phyloP scores from a whole-genome alignment of 1,284 basidiomycete species.

The Pterulicium gracile region DNA sequence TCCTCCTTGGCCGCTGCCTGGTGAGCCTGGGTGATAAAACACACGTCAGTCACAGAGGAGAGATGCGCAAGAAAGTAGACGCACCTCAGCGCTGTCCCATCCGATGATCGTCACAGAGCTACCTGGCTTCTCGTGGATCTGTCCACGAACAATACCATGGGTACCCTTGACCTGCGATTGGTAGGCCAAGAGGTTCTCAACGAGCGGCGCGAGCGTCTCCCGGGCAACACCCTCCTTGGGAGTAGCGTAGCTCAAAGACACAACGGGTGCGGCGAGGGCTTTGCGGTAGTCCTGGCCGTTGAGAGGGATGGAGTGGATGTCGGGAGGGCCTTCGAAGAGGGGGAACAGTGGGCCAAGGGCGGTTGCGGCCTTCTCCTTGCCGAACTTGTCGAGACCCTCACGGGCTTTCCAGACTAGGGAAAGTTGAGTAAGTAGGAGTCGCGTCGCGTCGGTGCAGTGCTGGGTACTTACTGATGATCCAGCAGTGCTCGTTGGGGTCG shows the following conservation, averaged over 20 bases:
- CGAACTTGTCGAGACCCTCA: neutral
- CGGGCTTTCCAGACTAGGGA: neutral
- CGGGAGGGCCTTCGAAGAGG: neutral
- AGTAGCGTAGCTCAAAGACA: neutral
- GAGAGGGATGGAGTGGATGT: neutral
- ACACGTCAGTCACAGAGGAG: too few relatives aligned
- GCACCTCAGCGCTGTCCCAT: neutral
- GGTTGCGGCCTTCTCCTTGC: neutral
- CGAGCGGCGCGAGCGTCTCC: neutral
- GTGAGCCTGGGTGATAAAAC: too few relatives aligned
- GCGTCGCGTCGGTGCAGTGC: neutral
- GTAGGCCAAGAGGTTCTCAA: neutral
- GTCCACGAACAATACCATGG: neutral
- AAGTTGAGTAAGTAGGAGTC: neutral
- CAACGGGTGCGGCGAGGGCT: neutral
- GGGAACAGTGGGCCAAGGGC: neutral
- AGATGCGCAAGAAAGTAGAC: too few relatives aligned
- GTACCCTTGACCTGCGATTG: neutral
- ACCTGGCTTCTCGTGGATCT: neutral
- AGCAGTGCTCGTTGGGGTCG: neutral
- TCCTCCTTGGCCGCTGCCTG: too few relatives aligned
- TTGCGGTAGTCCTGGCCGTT: neutral
- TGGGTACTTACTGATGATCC: slow-evolving; percentile 1
- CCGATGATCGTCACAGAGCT: neutral
- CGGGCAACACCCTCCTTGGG: neutral